Evolutionary conservation across 352 stramenopile genomes (phyloP), one percentile per base, ranked within the genome.

Genomic region (Phytophthora pseudosyringae): DNA sequence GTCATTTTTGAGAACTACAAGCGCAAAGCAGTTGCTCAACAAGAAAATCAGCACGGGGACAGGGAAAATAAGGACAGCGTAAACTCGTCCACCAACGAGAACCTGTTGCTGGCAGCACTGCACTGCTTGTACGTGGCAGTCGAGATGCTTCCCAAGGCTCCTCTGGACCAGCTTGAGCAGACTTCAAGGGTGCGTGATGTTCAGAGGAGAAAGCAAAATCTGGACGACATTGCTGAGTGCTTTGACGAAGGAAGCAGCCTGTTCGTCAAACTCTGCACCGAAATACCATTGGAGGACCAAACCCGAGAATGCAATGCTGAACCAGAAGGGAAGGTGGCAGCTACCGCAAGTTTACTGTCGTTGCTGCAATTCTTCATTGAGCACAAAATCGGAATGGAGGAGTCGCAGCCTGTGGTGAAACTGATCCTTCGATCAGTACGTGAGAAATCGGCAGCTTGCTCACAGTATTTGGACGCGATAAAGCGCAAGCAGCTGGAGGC

Each of bases 101-200:
- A 75, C 26, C 36, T 92, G 16, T 32, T 92, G 21, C 66, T 92
- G n/a, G 70, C 67, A 31, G 78, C 69, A 15, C 54, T 92, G 12
- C 68, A 87, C 12, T 82, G 65, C 32, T 40, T 92, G 6, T 88
- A 81, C 26, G 65, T 92, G 21, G 80, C 71, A 16, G 62, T 81
- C 4, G 58, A 80, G 10, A 53, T 79, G 39, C 32, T 74, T 6
- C 62, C 71, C 6, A 48, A 50, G 18, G 21, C 62, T 26, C 4
- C 28, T 18, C 54, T 63, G 40, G 51, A 58, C 10, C 12, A 59
- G 26, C 11, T 36, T 4, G 5, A 41, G n/a, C 31, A 44, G 48
- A 25, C 6, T 44, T 1, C 26, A 15, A 39, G 11, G 40, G 48
- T 35, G 6, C 40, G 18, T 28, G 33, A 65, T 18, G 29, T n/a